phyloP scores from a whole-genome alignment of 2,329 filamentous ascomycete species.

The Cordyceps cateniannulata region DNA sequence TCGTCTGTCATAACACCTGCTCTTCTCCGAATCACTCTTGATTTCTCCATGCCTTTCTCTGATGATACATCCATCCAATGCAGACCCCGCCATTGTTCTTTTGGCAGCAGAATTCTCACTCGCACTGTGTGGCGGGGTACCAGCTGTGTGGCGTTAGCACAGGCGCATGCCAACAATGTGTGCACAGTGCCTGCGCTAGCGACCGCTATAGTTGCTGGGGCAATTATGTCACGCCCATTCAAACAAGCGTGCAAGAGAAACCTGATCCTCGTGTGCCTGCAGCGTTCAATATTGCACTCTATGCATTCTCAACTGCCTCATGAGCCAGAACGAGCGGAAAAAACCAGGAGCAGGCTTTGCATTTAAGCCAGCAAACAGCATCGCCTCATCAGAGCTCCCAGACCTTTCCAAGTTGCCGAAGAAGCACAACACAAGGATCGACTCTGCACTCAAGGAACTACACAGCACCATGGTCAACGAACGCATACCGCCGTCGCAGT shows the following conservation, averaged over 20 bases:
- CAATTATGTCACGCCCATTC: constrained; percentile 23
- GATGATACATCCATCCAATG: no score
- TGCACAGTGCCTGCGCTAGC: neutral
- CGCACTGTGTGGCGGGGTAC: constrained; percentile 11
- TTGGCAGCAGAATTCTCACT: neutral
- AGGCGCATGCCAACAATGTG: constrained; percentile 8
- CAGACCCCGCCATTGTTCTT: no score
- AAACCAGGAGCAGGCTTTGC: constrained; percentile 27
- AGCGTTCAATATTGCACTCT: constrained; percentile 10
- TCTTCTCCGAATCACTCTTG: neutral
- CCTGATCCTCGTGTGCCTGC: constrained; percentile 12
- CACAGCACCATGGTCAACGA: constrained; percentile 38
- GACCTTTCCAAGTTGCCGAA: constrained; percentile 15
- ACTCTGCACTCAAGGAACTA: constrained; percentile 17
- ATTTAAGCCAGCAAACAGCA: constrained; percentile 26
- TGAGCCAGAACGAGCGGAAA: constrained; percentile 15
- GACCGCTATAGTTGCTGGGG: constrained; percentile 21
- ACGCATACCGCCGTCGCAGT: constrained; percentile 36
- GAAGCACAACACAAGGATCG: constrained; percentile 9
- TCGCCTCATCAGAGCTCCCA: constrained; percentile 20
- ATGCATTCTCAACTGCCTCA: neutral
- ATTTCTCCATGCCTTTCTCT: neutral
- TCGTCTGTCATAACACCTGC: no score
- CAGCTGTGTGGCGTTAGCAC: constrained; percentile 8
- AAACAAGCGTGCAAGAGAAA: constrained; percentile 17